These are phyloP conservation scores for Fusarium aywerte DNA, from an alignment of 2,329 filamentous ascomycete species.

Conservation along the genomic window DNA sequence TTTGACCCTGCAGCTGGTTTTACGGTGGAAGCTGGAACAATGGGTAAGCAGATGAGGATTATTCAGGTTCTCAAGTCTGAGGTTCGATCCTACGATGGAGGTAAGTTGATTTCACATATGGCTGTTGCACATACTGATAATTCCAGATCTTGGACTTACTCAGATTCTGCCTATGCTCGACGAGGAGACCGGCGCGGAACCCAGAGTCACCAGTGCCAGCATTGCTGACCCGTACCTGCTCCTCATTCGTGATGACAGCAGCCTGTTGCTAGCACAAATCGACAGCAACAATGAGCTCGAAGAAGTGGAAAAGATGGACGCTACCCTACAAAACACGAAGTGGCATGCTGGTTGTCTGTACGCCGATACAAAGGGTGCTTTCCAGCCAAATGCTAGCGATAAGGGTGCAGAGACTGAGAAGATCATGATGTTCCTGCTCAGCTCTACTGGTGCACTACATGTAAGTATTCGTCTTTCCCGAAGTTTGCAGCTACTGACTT, in stretches of 20 bases:
- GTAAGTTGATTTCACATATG: conserved; percentile 61
- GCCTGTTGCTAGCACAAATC: conserved; percentile 80
- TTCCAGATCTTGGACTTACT: conserved; percentile 81
- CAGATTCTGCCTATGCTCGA: conserved; percentile 95
- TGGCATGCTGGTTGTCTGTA: conserved; percentile 91
- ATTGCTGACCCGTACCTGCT: conserved; percentile 89
- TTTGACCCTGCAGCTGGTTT: conserved; percentile 90
- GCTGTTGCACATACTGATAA: conserved; percentile 29
- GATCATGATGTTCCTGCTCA: conserved; percentile 81
- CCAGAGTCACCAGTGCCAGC: conserved; percentile 80
- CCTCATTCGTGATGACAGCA: conserved; percentile 84
- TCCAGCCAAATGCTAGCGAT: conserved; percentile 57
- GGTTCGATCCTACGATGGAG: conserved; percentile 88
- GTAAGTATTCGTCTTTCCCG: conserved; percentile 60
- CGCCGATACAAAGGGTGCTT: conserved; percentile 69
- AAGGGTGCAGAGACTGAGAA: conserved; percentile 56
- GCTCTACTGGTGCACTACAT: conserved; percentile 76
- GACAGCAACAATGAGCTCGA: conserved; percentile 84
- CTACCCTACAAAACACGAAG: conserved; percentile 67
- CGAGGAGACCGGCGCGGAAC: conserved; percentile 85
- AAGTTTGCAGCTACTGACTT: conserved; percentile 2
- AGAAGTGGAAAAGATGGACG: conserved; percentile 75
- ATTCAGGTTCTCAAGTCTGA: conserved; percentile 90
- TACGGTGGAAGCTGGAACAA: conserved; percentile 85
- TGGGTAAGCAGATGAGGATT: conserved; percentile 83